These are phyloP conservation scores for Trichocomaceae sp. DNA, from an alignment of 2,329 filamentous ascomycete species.

Conservation along the genomic window DNA sequence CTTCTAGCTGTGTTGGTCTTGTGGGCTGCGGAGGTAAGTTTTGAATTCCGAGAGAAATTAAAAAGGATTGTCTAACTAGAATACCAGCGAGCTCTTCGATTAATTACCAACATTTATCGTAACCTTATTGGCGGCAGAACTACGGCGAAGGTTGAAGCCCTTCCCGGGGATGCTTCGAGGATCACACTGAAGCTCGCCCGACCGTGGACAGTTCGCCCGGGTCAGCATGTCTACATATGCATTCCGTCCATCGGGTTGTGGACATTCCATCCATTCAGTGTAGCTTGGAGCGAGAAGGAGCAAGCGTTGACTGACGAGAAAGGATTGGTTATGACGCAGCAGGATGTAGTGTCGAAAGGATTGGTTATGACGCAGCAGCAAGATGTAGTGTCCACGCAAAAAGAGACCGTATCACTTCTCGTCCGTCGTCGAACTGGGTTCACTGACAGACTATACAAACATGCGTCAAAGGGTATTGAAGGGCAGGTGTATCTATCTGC, in stretches of 20 bases:
- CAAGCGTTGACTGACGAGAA: constrained; percentile 40
- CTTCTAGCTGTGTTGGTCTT: constrained; percentile 67
- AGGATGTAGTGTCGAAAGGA: constrained; percentile 46
- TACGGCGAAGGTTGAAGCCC: constrained; percentile 58
- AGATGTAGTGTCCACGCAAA: constrained; percentile 46
- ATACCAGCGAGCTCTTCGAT: constrained; percentile 50
- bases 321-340: constrained; percentile 39
- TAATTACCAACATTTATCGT: constrained; percentile 57
- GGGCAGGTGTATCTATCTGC: constrained; percentile 59
- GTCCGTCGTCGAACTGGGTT: constrained; percentile 83
- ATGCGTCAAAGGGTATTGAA: constrained; percentile 51
- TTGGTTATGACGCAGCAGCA: constrained; percentile 43
- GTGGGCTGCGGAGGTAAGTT: constrained; percentile 61
- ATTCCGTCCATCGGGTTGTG: constrained; percentile 60
- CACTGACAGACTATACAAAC: constrained; percentile 72
- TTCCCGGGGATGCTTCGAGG: constrained; percentile 63
- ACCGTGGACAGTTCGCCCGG: constrained; percentile 59
- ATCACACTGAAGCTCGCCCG: constrained; percentile 65
- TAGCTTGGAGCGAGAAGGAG: constrained; percentile 64
- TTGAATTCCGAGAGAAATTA: not conserved
- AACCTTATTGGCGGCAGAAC: constrained; percentile 57
- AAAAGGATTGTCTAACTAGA: constrained; percentile 7
- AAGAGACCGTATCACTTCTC: constrained; percentile 67
- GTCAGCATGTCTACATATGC: constrained; percentile 69
- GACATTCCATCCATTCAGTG: constrained; percentile 73